phyloP scores from a whole-genome alignment of 805 yeast species.

The Lachancea lanzarotensis region DNA sequence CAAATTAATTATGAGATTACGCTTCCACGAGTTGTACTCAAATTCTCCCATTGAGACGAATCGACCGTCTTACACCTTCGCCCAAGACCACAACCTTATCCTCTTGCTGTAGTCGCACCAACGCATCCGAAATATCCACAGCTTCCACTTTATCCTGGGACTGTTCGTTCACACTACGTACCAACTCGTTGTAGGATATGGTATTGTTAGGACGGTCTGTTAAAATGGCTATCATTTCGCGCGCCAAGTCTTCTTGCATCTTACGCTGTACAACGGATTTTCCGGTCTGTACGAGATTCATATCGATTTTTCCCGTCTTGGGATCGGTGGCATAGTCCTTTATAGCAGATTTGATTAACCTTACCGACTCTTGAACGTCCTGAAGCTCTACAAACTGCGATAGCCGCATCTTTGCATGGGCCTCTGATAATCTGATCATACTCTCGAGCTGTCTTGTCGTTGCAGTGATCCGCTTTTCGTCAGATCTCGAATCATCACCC shows the following conservation, averaged over 20 bases:
- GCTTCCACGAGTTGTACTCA: slow-evolving; percentile 4
- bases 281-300: slow-evolving; percentile 96
- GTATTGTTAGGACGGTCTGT: slow-evolving; percentile 43
- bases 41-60: slow-evolving; percentile 35
- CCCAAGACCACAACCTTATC: slow-evolving; percentile 64
- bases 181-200: slow-evolving; percentile 53
- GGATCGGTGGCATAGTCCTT: slow-evolving; percentile 99
- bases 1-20: too few species aligned
- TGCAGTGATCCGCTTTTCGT: slow-evolving; percentile 92
- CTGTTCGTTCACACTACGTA: slow-evolving; percentile 54
- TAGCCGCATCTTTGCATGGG: slow-evolving; percentile 94
- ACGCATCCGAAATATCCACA: slow-evolving; percentile 58
- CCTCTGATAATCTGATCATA: slow-evolving; percentile 91
- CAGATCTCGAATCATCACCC: slow-evolving; percentile 83
- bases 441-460: slow-evolving; percentile 96
- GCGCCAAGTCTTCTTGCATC: slow-evolving; percentile 63
- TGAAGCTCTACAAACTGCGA: slow-evolving; percentile 60
- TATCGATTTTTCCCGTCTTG: slow-evolving; percentile 89
- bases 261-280: slow-evolving; percentile 82
- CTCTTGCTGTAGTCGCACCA: slow-evolving; percentile 64
- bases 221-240: slow-evolving; percentile 51
- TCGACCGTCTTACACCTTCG: slow-evolving; percentile 61
- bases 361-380: slow-evolving; percentile 90
- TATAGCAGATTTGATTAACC: slow-evolving; percentile 87
- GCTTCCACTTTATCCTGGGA: slow-evolving; percentile 59